Evolutionary conservation across 1,284 basidiomycete genomes (phyloP).

Genomic region (Fistulinella cinereoalba): DNA sequence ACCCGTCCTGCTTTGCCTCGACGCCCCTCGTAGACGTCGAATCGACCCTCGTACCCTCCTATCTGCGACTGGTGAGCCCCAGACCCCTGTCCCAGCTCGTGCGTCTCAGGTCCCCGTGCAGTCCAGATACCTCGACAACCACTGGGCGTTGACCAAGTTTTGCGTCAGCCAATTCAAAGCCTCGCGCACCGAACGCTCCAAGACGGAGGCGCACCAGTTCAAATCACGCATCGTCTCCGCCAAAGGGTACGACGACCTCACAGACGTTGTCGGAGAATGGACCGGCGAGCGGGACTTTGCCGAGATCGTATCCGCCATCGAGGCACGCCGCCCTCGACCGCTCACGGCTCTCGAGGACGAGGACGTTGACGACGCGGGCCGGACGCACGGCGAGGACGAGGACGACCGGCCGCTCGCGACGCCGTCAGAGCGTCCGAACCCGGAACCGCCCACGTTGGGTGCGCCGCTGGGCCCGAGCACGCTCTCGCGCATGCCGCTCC

Average conservation of each 20-base stretch:
- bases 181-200: slow-evolving; percentile 51
- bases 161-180: slow-evolving; percentile 80
- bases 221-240: slow-evolving; percentile 56
- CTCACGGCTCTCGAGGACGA: slow-evolving; percentile 12
- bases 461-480: slow-evolving; percentile 42
- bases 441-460: slow-evolving; percentile 36
- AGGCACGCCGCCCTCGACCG: slow-evolving; percentile 38
- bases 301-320: slow-evolving; percentile 53
- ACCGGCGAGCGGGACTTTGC: slow-evolving; percentile 61
- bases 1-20: slow-evolving; percentile 84
- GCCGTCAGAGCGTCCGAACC: slow-evolving; percentile 38
- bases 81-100: background rate
- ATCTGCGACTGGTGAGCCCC: slow-evolving; percentile 70
- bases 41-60: slow-evolving; percentile 69
- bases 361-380: no score
- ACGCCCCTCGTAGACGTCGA: slow-evolving; percentile 70
- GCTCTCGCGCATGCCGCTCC: slow-evolving; percentile 35
- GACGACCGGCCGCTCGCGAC: slow-evolving; percentile 27
- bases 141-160: slow-evolving; percentile 90
- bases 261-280: slow-evolving; percentile 55
- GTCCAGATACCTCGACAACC: slow-evolving; percentile 72
- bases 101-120: slow-evolving; percentile 24
- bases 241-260: slow-evolving; percentile 67
- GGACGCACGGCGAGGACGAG: background rate
- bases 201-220: slow-evolving; percentile 56